Evolutionary conservation across 352 stramenopile species (phyloP).

Genomic region (Globisporangium sylvaticum): DNA sequence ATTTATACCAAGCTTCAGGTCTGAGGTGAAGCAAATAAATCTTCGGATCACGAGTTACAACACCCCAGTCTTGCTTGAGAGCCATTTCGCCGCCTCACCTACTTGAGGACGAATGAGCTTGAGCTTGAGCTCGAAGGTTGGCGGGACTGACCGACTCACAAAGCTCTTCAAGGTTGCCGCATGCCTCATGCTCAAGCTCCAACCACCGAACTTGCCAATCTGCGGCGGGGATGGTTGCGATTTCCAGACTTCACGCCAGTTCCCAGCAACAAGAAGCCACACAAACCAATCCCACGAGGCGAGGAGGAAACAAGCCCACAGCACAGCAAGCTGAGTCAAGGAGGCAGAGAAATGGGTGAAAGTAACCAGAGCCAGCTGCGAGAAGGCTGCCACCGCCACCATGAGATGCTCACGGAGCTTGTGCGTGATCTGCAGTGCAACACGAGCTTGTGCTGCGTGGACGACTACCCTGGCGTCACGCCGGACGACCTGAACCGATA

Average conservation of each 20-base stretch:
- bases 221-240: not conserved
- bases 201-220: not conserved
- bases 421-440: too few relatives aligned
- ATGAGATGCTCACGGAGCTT: not conserved
- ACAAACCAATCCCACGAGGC: not conserved
- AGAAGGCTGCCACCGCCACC: not conserved
- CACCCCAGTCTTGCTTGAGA: too few relatives aligned
- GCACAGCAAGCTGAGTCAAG: not conserved
- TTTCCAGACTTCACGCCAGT: not conserved
- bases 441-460: not conserved
- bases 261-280: not conserved
- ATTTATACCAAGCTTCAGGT: not conserved
- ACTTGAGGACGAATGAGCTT: too few relatives aligned
- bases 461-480: not conserved
- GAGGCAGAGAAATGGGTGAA: not conserved
- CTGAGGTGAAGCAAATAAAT: too few relatives aligned
- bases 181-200: not conserved
- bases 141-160: not conserved
- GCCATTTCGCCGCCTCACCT: too few relatives aligned
- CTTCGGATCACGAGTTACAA: too few relatives aligned
- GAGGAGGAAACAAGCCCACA: not conserved
- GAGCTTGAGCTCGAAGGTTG: not conserved
- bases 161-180: too few relatives aligned
- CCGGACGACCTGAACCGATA: not conserved
- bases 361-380: not conserved